Evolutionary conservation across 2,329 filamentous ascomycete species (phyloP), one percentile per base, ranked within the genome.

Genomic region (Acrocalymma vagum): DNA sequence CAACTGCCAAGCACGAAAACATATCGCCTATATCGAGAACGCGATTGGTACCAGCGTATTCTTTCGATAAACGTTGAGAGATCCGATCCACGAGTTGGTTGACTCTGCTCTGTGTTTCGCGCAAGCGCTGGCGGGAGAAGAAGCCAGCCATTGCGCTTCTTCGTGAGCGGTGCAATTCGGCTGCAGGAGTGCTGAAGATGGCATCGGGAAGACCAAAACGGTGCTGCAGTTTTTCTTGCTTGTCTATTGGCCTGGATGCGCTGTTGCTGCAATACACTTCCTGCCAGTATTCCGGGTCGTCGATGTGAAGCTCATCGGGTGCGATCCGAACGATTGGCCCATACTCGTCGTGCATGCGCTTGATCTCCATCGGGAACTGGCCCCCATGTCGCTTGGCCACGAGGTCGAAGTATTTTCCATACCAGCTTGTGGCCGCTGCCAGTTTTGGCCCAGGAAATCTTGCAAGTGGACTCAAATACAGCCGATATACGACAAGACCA

Each of bases 131-230:
- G 16, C 42, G 44, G 6, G 57, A 60, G 39, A 65, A 63, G 48
- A 59, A 65, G 1, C 43, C 48, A 27, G 45, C 48, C 17, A 65
- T 29, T 3, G 62, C 49, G 6, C 36, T 34, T 9, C 62, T 41
- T 15, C 62, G 46, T 14, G 47, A 2, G 9, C 51, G 55, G 32
- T 65, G 62, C 20, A 51, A 32, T 5, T 63, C 53, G 21, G 59
- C 58, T 9, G 29, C 31, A 5, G 46, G 29, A 5, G 62, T 58
- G 2, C 45, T 50, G 2, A 62, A 46, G 17, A 45, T 31, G 2
- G 53, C 44, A n/a, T 45, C 20, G 9, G 38, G 37, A 7, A 48
- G 36, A 17, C 55, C 55, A 28, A 38, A 38, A 9, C 35, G 35
- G 13, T 38, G 21, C 21, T 9, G 10, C n/a, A 38, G 20, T 4